Evolutionary conservation across 352 stramenopile species (phyloP), one percentile per base, ranked within the genome.

Genomic region (Thraustochytrium striatum): DNA sequence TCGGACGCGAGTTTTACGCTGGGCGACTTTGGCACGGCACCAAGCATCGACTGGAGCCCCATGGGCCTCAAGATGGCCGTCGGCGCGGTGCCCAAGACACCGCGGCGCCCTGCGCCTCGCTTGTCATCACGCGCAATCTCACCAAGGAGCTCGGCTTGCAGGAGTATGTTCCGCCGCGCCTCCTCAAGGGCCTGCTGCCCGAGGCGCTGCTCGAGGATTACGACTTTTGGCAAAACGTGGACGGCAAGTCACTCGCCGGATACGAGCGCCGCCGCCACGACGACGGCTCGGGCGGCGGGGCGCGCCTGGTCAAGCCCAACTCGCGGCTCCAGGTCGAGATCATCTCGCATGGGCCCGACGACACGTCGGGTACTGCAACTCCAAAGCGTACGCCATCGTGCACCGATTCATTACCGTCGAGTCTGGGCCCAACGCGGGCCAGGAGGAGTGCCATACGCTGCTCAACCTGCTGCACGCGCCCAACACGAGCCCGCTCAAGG

Each of bases 1-100:
- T 98, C 95, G 0, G 96, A 97, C 83, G 94, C 96, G 50, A 90
- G 89, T 1, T 82, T 96, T 21, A 97, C 90, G 81, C 87, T 97
- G 32, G 93, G 98, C 82, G 92, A 94, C 61, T 96, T 98, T 68
- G 65, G 65, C 32, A 82, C 2, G 85, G 92, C 57, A 85, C 88
- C 83, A 83, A 83, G 9, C 85, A 8, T 78, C 69, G 19, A 28
- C 57, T 41, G 68, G 35, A 41, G 50, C 38, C 43, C 84, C 85
- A 5, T 86, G 92, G 72, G 89, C 85, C 9, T 21, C 84, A 86
- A 33, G 3, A 21, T 75, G 21, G 44, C 30, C 25, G 91, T 88
- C 89, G 86, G 65, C 11, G 25, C 44, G 11, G 65, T 75, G 32
- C 65, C 43, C 30, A 61, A 65, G 21, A 25, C 19, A 8, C 89